phyloP scores from a whole-genome alignment of 2,329 filamentous ascomycete species.

The Apiospora marii region DNA sequence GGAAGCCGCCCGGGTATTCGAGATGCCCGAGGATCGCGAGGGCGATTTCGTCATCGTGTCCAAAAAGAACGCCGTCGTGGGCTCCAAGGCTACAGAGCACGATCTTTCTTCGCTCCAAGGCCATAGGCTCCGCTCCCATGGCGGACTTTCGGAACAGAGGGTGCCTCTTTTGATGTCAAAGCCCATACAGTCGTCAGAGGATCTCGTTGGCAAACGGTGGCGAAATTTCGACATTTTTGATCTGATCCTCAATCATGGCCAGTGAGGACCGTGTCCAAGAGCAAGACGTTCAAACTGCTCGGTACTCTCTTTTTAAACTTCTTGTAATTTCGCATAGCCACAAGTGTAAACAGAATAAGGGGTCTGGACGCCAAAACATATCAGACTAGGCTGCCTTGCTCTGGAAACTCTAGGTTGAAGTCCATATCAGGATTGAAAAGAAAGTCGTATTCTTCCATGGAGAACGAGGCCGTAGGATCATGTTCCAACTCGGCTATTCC shows the following conservation, averaged over 20 bases:
- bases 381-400: background rate
- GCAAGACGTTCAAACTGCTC: background rate
- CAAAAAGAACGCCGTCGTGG: slow-evolving; percentile 46
- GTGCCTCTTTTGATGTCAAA: slow-evolving; percentile 37
- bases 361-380: too few relatives aligned
- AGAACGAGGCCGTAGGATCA: slow-evolving; percentile 1
- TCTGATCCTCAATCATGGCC: background rate
- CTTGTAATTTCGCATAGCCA: background rate
- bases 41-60: slow-evolving; percentile 50
- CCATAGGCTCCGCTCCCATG: slow-evolving; percentile 49
- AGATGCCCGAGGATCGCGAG: slow-evolving; percentile 50
- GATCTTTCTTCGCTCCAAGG: slow-evolving; percentile 43
- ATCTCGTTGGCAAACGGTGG: background rate
- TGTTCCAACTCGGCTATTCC: background rate
- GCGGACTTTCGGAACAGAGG: slow-evolving; percentile 48
- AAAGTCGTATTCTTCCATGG: slow-evolving; percentile 27
- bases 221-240: slow-evolving; percentile 6
- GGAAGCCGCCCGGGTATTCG: slow-evolving; percentile 44
- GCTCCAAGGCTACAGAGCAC: slow-evolving; percentile 44
- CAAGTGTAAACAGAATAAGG: background rate
- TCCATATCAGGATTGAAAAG: slow-evolving; percentile 22
- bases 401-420: slow-evolving; percentile 5
- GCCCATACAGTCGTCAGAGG: background rate
- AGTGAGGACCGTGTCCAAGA: background rate
- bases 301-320: background rate